phyloP scores from a whole-genome alignment of 305 asterid species.

The Fraxinus baroniana region DNA sequence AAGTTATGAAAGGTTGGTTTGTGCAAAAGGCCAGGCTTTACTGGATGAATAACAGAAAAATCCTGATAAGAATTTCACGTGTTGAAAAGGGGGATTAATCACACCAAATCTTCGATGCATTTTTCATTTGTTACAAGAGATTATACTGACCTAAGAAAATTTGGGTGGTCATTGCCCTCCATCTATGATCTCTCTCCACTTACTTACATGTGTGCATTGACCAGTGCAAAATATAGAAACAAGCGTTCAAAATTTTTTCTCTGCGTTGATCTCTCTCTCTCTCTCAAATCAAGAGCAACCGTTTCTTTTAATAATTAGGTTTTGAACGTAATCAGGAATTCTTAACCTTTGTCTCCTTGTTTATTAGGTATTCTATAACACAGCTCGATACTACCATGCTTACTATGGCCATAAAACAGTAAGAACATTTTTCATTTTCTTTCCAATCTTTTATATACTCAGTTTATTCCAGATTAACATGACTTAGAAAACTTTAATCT shows the following conservation, averaged over 20 bases:
- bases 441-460: not conserved
- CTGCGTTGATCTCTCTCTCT: not conserved
- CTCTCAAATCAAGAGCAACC: not conserved
- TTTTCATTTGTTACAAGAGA: not conserved
- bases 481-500: slow-evolving; percentile 1
- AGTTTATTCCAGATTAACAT: slow-evolving; percentile 2
- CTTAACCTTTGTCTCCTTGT: slow-evolving; percentile 20
- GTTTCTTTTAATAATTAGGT: not conserved
- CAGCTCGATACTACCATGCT: slow-evolving; percentile 92
- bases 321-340: not conserved
- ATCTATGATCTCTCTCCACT: not conserved
- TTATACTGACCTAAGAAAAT: not conserved
- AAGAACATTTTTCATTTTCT: slow-evolving; percentile 31
- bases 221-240: not conserved
- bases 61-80: not conserved
- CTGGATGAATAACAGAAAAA: not conserved
- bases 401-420: slow-evolving; percentile 92
- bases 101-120: not conserved
- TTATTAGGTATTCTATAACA: slow-evolving; percentile 69
- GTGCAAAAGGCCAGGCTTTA: not conserved
- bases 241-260: not conserved
- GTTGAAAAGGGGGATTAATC: not conserved
- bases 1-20: not conserved
- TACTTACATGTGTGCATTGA: not conserved
- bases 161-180: not conserved